Evolutionary conservation across 768 basidiomycete genomes (phyloP).

Genomic region (Amanita exitialis): DNA sequence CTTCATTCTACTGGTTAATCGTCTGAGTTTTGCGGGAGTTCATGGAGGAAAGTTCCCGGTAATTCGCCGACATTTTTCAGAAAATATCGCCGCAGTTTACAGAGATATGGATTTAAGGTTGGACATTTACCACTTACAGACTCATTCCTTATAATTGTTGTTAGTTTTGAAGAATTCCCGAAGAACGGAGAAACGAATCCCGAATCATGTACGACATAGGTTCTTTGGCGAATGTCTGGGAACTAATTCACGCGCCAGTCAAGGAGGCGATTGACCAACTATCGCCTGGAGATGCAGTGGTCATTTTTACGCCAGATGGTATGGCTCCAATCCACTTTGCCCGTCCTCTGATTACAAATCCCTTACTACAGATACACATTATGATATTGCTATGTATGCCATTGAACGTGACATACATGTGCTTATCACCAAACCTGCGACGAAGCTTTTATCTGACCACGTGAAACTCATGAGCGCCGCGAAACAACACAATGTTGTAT

Average conservation of each 20-base stretch:
- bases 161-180: constrained; percentile 74
- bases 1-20: constrained; percentile 38
- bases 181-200: constrained; percentile 58
- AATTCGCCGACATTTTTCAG: constrained; percentile 68
- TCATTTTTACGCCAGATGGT: constrained; percentile 92
- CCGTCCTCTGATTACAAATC: neutral
- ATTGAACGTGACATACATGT: constrained; percentile 82
- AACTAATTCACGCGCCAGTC: constrained; percentile 33
- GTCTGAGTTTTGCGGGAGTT: constrained; percentile 83
- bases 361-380: constrained; percentile 59
- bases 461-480: constrained; percentile 68
- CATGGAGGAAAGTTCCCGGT: constrained; percentile 83
- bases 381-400: constrained; percentile 77
- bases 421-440: constrained; percentile 89
- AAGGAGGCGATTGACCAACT: constrained; percentile 72
- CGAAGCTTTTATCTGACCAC: constrained; percentile 78
- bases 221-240: neutral
- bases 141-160: neutral
- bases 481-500: constrained; percentile 69
- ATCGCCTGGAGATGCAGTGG: constrained; percentile 77
- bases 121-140: constrained; percentile 15
- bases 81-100: constrained; percentile 79
- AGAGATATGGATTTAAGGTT: constrained; percentile 81
- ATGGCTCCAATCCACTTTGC: constrained; percentile 15
- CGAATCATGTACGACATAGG: constrained; percentile 61